Base-by-base conservation (phyloP, 2,329 filamentous ascomycete genomes). In the Colletotrichum lindemuthianum region DNA sequence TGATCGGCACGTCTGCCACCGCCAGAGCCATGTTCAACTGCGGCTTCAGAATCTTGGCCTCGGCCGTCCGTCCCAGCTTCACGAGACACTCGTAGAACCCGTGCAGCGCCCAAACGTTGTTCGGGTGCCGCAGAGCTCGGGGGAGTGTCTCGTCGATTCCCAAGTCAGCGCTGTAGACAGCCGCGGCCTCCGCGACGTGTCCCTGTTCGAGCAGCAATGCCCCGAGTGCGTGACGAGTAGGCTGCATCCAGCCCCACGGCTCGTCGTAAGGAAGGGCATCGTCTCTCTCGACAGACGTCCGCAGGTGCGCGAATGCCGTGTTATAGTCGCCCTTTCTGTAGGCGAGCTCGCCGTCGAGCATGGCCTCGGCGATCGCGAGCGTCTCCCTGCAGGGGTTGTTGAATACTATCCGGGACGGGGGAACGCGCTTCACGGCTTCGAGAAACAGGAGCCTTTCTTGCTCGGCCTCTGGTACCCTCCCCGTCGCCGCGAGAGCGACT, bases 171-270 rank as follows among this genome's bases (percentile, higher is more conserved):
- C 75, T 78, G 67, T 91, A 92, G 1, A 88, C 82, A 1, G 72
- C 79, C 2, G 81, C 75, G 0, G 89, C 88, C 52, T 89, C 79
- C 32, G 84, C 80, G 0, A 85, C 77, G n/a, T 77, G 78, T 0
- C 84, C 86, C 70, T 90, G 89, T 71, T 93, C 90, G 11, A 92
- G 79, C 36, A 92, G 73, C 4, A 93, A 78, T 0, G 90, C 90
- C 1, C 88, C 90, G 54, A 89, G 89, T 0, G 90, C 90, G 73
- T 93, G 90, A 3, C 90, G 81, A 0, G 87, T 85, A 0, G 90
- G 90, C 71, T 91, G 88, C 90, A 93, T 92, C 90, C 90, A 93
- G 0, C 88, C 89, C 90, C 90, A 92, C 0, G 91, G 91, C 72
- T 93, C 91, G 52, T 90, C 88, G 66, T 91, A 93, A 0, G 86